Evolutionary conservation across 371 early-diverging fungal species (phyloP).

Genomic region (Massospora cicadina): DNA sequence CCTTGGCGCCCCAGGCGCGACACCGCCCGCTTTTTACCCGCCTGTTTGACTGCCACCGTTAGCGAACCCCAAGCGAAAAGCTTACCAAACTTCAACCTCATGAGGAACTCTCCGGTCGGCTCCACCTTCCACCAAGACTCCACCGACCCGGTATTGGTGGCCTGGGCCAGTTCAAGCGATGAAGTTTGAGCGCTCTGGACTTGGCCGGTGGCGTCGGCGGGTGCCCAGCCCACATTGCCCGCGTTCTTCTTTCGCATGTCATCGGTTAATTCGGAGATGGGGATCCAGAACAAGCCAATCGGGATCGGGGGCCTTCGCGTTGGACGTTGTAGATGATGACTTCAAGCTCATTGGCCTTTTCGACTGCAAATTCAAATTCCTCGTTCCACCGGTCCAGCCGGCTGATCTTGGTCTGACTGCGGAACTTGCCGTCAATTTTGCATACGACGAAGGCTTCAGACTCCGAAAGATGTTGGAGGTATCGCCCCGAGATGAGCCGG

Average conservation of each 20-base stretch:
- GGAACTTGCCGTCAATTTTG: constrained; percentile 61
- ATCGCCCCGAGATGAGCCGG: background rate
- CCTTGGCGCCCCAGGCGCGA: constrained; percentile 63
- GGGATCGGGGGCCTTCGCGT: constrained; percentile 15
- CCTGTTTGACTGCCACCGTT: constrained; percentile 21
- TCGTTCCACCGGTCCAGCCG: constrained; percentile 64
- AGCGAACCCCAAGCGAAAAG: background rate
- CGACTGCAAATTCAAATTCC: constrained; percentile 60
- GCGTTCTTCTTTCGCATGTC: constrained; percentile 19
- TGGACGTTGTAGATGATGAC: constrained; percentile 47
- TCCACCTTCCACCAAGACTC: constrained; percentile 19
- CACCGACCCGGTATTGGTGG: constrained; percentile 29
- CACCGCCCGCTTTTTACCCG: constrained; percentile 31
- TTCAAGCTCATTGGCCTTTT: constrained; percentile 80
- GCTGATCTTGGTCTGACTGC: constrained; percentile 48
- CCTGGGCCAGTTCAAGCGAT: constrained; percentile 10
- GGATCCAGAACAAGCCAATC: constrained; percentile 63
- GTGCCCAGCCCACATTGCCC: constrained; percentile 11
- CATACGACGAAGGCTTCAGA: constrained; percentile 21
- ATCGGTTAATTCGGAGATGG: constrained; percentile 57
- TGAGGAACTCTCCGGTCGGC: constrained; percentile 21
- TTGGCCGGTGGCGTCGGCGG: background rate
- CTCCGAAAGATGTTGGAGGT: background rate
- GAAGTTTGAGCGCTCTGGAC: background rate
- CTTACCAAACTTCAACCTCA: constrained; percentile 11